A percentile compares a stretch with the other conserved stretches of the same genome.
phyloP scores from a whole-genome alignment of 306 rosid genomes.

The Inga leiocalycina region DNA sequence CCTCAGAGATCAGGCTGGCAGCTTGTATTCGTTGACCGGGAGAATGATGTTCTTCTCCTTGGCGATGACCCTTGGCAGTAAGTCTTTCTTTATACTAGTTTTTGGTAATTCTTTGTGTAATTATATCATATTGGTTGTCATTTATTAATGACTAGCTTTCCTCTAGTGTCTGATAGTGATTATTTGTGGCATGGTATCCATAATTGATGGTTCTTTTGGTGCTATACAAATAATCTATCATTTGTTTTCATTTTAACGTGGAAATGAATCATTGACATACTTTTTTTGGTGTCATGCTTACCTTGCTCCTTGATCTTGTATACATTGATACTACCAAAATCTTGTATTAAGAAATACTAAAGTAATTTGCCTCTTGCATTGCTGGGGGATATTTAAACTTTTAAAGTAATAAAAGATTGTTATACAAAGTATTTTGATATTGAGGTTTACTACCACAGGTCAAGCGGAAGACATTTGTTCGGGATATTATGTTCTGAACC shows the following conservation, averaged over 20 bases:
- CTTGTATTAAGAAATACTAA: not conserved
- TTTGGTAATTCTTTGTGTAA: not conserved
- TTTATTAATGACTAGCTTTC: constrained; percentile 2
- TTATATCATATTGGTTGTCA: constrained; percentile 6
- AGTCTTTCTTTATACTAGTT: constrained; percentile 34
- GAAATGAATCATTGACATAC: not conserved
- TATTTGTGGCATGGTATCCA: not conserved
- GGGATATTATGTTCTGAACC: not conserved
- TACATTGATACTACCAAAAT: not conserved
- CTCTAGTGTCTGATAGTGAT: not conserved
- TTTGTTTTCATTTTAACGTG: too few species aligned
- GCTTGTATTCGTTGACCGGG: constrained; percentile 98
- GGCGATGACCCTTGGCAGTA: constrained; percentile 94
- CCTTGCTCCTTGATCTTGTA: not conserved
- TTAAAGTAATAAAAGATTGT: too few species aligned
- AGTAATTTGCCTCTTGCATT: too few species aligned
- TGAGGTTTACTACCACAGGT: not conserved
- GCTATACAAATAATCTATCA: too few species aligned
- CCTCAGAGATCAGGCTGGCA: constrained; percentile 99
- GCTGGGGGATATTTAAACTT: too few species aligned
- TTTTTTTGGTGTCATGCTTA: not conserved
- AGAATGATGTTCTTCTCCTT: constrained; percentile 92
- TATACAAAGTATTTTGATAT: too few species aligned
- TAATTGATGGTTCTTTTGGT: too few species aligned
- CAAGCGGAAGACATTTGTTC: not conserved